A percentile compares a stretch with the other conserved stretches of the same genome.
phyloP scores from a whole-genome alignment of 2,329 filamentous ascomycete genomes.

The Penicillium expansum region DNA sequence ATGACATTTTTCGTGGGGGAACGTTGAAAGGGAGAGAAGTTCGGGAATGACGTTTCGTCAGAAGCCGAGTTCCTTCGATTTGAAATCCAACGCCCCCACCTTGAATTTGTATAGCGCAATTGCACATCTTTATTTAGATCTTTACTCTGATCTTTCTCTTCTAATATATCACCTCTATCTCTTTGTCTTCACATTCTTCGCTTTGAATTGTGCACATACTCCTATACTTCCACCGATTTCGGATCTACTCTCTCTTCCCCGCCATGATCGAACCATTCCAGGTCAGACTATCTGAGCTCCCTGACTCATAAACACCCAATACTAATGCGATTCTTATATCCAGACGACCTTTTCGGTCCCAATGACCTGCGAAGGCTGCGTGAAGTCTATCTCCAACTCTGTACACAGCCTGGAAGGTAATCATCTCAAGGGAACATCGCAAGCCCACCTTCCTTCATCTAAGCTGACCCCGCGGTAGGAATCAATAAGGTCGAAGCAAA shows the following conservation, averaged over 20 bases:
- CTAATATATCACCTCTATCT: too few relatives aligned
- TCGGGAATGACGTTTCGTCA: conserved; percentile 25
- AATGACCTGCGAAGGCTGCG: conserved; percentile 84
- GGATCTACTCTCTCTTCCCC: conserved; percentile 16
- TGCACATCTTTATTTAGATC: background rate
- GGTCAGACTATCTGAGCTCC: conserved; percentile 29
- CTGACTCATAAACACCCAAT: background rate
- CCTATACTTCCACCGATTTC: background rate
- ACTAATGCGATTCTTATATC: conserved; percentile 15
- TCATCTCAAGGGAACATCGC: background rate
- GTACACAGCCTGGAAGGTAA: conserved; percentile 69
- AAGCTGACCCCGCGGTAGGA: conserved; percentile 48
- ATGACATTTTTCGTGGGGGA: conserved; percentile 54
- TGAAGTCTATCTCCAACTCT: conserved; percentile 78
- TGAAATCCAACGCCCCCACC: conserved; percentile 31
- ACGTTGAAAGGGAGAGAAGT: conserved; percentile 1
- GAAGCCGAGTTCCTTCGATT: conserved; percentile 32
- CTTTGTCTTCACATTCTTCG: too few relatives aligned
- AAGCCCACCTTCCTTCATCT: background rate
- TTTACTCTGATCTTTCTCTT: background rate
- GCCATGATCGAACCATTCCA: conserved; percentile 49
- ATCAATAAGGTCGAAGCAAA: conserved; percentile 80
- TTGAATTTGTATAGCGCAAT: conserved; percentile 1
- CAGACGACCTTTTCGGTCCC: conserved; percentile 94
- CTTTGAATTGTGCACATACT: background rate